Conservation (phyloP, 2,329 filamentous ascomycete species). For the Pseudogymnoascus sp. region DNA sequence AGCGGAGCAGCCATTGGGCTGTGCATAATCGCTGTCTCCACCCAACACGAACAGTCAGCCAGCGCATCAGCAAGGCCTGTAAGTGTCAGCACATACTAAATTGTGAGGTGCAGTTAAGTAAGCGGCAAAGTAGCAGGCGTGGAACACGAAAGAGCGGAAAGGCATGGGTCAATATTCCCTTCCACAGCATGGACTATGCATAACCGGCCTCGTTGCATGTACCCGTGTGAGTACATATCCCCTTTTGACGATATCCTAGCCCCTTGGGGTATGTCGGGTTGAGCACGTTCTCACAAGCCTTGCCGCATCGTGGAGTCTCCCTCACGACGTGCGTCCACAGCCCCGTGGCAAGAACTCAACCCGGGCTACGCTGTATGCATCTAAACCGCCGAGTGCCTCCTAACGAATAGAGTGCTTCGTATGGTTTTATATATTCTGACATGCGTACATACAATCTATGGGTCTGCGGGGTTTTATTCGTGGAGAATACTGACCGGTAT, state of each 20-base stretch:
- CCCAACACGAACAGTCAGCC: constrained; percentile 7
- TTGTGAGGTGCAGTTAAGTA: neutral
- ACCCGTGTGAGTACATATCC: neutral
- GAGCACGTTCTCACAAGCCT: neutral
- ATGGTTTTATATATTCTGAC: neutral
- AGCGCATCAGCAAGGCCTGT: neutral
- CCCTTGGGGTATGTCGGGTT: neutral
- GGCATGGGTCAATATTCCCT: neutral
- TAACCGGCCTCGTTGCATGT: neutral
- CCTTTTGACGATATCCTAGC: neutral
- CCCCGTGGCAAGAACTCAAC: neutral
- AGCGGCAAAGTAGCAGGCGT: neutral
- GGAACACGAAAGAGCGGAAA: neutral
- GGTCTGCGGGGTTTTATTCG: neutral
- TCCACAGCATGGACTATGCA: neutral
- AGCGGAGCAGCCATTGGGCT: neutral
- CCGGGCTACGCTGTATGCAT: neutral
- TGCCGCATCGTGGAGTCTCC: neutral
- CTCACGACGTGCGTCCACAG: neutral
- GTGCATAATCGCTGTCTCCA: neutral
- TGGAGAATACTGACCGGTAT: constrained; percentile 1
- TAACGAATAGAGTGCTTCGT: neutral
- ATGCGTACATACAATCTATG: neutral
- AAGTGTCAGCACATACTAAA: constrained; percentile 5
- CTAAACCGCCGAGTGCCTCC: neutral